Conservation (phyloP, 192 early-diverging fungal species). For the Rhizophagus sp. region DNA sequence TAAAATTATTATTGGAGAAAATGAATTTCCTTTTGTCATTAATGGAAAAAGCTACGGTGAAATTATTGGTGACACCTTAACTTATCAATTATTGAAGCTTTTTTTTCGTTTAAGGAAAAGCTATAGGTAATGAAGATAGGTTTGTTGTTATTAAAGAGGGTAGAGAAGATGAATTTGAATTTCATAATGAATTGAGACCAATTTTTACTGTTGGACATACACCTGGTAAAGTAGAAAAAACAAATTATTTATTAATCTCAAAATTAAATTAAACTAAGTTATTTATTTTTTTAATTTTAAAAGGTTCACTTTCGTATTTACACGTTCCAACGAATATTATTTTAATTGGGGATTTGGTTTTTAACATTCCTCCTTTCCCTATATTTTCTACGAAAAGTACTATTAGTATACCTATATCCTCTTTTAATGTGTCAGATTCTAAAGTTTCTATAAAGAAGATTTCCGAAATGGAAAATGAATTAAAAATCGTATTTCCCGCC, state of each 20-base stretch:
- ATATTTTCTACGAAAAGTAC: conserved; percentile 31
- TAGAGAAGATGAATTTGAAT: conserved; percentile 40
- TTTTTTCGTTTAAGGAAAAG: conserved; percentile 26
- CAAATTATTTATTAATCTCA: background rate
- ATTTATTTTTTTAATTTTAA: background rate
- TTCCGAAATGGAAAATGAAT: conserved; percentile 29
- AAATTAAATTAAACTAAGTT: background rate
- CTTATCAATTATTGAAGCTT: conserved; percentile 32
- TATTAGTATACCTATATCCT: conserved; percentile 37
- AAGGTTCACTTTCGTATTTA: conserved; percentile 42
- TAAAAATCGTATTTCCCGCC: conserved; percentile 41
- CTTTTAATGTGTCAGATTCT: conserved; percentile 33
- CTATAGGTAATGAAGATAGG: conserved; percentile 30
- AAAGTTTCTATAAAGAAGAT: conserved; percentile 40
- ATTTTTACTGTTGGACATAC: conserved; percentile 39
- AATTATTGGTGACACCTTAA: conserved; percentile 30
- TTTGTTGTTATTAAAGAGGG: conserved; percentile 28
- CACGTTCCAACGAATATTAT: conserved; percentile 41
- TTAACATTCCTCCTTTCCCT: conserved; percentile 37
- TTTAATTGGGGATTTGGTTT: conserved; percentile 40
- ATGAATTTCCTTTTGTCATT: conserved; percentile 37
- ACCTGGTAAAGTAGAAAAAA: conserved; percentile 36
- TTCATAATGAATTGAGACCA: conserved; percentile 41
- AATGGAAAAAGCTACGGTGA: conserved; percentile 32
- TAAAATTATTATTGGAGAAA: conserved; percentile 37